These are phyloP conservation scores for Hanseniaspora guilliermondii DNA, from an alignment of 805 yeast genomes.

Conservation along the genomic window DNA sequence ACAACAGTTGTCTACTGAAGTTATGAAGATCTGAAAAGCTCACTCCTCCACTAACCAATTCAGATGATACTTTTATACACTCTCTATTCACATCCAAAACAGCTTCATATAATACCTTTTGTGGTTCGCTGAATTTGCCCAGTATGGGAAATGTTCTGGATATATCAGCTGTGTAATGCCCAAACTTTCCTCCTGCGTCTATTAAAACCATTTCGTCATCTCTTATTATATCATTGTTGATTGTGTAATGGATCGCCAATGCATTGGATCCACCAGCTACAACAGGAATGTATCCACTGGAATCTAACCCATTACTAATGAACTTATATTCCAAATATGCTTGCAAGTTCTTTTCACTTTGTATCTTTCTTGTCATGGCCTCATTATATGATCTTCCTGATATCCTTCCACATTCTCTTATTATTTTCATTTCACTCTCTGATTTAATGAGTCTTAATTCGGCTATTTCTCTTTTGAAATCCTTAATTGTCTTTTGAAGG, in stretches of 20 bases:
- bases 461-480: constrained; percentile 20
- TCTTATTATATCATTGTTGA: constrained; percentile 72
- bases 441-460: constrained; percentile 56
- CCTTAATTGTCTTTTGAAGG: constrained; percentile 20
- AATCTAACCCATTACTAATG: constrained; percentile 77
- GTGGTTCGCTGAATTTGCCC: constrained; percentile 63
- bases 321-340: constrained; percentile 74
- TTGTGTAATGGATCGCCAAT: constrained; percentile 80
- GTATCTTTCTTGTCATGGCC: constrained; percentile 58
- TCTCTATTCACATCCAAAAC: constrained; percentile 70
- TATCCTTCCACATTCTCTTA: constrained; percentile 73
- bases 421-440: constrained; percentile 56
- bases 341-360: constrained; percentile 65
- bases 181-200: constrained; percentile 88
- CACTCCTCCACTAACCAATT: constrained; percentile 5
- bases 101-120: constrained; percentile 76
- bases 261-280: constrained; percentile 91
- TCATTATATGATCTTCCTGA: constrained; percentile 74
- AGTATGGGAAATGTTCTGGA: constrained; percentile 92
- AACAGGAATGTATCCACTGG: constrained; percentile 85
- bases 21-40: constrained; percentile 69
- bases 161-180: constrained; percentile 92
- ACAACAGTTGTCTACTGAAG: constrained; percentile 46
- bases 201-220: constrained; percentile 76
- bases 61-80: constrained; percentile 54